Evolutionary conservation across 805 yeast genomes (phyloP), one percentile per base, ranked within the genome.

Genomic region (Ogataea methylovora): DNA sequence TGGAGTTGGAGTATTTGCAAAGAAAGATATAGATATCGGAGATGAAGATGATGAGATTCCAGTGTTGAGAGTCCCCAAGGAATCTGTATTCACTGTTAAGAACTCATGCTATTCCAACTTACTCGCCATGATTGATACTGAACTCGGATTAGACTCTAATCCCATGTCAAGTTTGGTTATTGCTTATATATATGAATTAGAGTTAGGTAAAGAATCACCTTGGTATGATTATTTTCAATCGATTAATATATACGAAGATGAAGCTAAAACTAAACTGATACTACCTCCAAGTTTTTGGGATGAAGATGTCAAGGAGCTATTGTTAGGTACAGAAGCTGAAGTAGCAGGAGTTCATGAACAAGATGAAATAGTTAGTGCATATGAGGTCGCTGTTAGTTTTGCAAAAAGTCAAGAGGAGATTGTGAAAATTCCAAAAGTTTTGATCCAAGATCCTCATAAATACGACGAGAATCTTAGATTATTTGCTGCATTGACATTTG

Each of bases 1-100:
- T 3, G 94, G 94, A 1, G 43, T 74, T 2, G 95, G 95, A 6
- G 90, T 86, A 0, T 82, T 81, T 51, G 79, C 83, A 5, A 58
- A 51, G 6, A 36, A 46, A 20, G 63, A 63, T 20, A 46, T 74
- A 8, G 56, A 51, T 7, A 51, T 51, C 23, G 60, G 52, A 8
- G 40, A 43, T 2, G 60, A 60, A 32, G 52, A 50, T 15, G 39
- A 38, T 11, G 51, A 46, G 10, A 27, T 41, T 3, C 42, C 43
- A 8, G 46, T 69, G 8, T 53, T 81, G 18, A 60, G 84, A 43
- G 60, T 83, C 0, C 81, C 82, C n/a, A 83, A 83, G 50, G 48
- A 61, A 3, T 65, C 72, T 25, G 61, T 82, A 1, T 61, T 82
- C 29, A 70, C 84, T 13, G 67, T 74, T 0, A 69, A 73, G 36